phyloP scores from a whole-genome alignment of 129 eudicot species.

The Pulicaria dysenterica region DNA sequence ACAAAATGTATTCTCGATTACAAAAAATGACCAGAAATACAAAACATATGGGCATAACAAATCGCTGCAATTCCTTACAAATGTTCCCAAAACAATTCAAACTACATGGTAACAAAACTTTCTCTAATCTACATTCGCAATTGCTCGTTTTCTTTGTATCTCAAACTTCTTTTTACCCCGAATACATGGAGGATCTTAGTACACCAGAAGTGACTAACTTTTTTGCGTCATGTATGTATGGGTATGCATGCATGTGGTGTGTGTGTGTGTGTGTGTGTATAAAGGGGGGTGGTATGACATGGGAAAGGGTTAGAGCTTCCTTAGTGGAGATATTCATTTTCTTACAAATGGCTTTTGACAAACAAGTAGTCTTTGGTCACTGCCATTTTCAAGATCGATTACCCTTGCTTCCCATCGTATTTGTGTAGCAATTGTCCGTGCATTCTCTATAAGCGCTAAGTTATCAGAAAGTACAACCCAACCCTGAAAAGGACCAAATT shows the following conservation, averaged over 20 bases:
- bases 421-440: constrained; percentile 71
- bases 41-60: constrained; percentile 33
- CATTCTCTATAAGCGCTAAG: constrained; percentile 65
- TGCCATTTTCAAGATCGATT: constrained; percentile 84
- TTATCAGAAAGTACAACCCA: constrained; percentile 86
- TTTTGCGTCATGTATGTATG: constrained; percentile 13
- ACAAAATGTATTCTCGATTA: constrained; percentile 46
- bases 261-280: constrained; percentile 14
- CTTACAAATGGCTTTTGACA: constrained; percentile 91
- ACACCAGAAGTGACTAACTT: too few species aligned
- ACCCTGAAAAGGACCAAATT: constrained; percentile 50
- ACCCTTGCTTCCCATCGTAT: constrained; percentile 97
- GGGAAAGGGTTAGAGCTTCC: constrained; percentile 26
- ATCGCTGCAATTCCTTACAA: constrained; percentile 43
- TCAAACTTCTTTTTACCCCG: constrained; percentile 28
- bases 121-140: constrained; percentile 54
- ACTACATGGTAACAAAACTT: constrained; percentile 47
- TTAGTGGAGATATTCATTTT: constrained; percentile 51
- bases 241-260: constrained; percentile 17
- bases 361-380: constrained; percentile 79
- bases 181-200: constrained; percentile 3
- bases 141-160: constrained; percentile 23
- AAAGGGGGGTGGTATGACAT: constrained; percentile 4
- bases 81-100: constrained; percentile 23
- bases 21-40: constrained; percentile 31